phyloP scores from a whole-genome alignment of 2,329 filamentous ascomycete species.

The Aspergillus novoparasiticus region DNA sequence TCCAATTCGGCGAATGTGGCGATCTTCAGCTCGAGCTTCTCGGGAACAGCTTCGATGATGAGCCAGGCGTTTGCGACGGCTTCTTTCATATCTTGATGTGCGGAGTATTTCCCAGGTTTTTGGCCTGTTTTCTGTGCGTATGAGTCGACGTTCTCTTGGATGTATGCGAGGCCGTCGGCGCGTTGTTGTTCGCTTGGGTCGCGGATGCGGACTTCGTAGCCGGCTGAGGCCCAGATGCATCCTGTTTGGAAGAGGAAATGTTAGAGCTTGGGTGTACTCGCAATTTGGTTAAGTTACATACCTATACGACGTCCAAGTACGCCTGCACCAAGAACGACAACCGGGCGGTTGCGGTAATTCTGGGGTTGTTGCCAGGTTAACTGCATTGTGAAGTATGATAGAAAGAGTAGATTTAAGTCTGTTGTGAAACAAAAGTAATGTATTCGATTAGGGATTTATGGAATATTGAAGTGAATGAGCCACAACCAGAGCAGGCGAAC shows the following conservation, averaged over 20 bases:
- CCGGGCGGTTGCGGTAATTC: constrained; percentile 39
- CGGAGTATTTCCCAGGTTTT: constrained; percentile 12
- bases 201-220: constrained; percentile 28
- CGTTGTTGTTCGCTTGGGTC: constrained; percentile 35
- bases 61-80: constrained; percentile 54
- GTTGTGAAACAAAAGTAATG: neutral
- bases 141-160: constrained; percentile 12
- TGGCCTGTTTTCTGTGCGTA: constrained; percentile 4
- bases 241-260: constrained; percentile 11
- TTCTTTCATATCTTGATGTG: constrained; percentile 39
- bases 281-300: constrained; percentile 1
- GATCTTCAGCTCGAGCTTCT: constrained; percentile 53
- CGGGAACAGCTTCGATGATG: constrained; percentile 57
- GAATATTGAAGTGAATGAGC: neutral
- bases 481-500: neutral
- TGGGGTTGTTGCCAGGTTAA: constrained; percentile 27
- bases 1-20: constrained; percentile 52
- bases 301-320: constrained; percentile 46
- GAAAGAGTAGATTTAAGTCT: neutral
- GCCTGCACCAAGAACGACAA: constrained; percentile 46
- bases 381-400: neutral
- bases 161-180: constrained; percentile 29
- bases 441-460: neutral
- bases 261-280: too few relatives aligned
- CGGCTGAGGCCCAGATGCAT: constrained; percentile 37